A percentile compares a stretch with the other conserved stretches of the same genome.
phyloP scores from a whole-genome alignment of 352 stramenopile genomes.

The Phytophthora hybrid region DNA sequence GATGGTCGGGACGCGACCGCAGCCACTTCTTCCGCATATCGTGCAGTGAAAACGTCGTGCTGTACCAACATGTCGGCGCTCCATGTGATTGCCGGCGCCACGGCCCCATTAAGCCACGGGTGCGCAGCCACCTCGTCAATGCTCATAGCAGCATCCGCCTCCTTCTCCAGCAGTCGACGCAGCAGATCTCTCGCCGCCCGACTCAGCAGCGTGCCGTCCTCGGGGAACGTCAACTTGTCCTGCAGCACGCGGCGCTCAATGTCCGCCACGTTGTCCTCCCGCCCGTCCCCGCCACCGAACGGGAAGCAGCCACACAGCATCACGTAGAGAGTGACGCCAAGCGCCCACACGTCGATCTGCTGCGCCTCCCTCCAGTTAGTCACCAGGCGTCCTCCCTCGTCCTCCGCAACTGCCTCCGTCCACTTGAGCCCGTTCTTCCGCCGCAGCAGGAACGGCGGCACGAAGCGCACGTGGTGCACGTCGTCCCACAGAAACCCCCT shows the following conservation, averaged over 20 bases:
- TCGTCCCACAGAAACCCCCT: constrained; percentile 66
- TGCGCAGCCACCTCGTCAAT: constrained; percentile 69
- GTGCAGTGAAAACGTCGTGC: constrained; percentile 51
- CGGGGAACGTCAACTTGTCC: constrained; percentile 45
- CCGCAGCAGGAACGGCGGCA: constrained; percentile 67
- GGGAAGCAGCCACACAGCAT: constrained; percentile 72
- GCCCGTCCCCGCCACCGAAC: constrained; percentile 38
- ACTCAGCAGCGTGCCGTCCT: constrained; percentile 44
- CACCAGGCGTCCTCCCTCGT: constrained; percentile 34
- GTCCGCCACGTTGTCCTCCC: constrained; percentile 36
- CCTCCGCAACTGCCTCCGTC: constrained; percentile 7
- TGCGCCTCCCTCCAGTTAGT: constrained; percentile 62
- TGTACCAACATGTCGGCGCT: constrained; percentile 47
- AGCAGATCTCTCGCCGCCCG: constrained; percentile 77
- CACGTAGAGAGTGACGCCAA: constrained; percentile 79
- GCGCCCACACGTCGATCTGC: constrained; percentile 77
- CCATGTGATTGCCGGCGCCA: constrained; percentile 61
- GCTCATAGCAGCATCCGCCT: constrained; percentile 54
- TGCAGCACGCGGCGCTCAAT: constrained; percentile 40
- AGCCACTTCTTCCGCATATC: constrained; percentile 59
- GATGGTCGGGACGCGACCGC: constrained; percentile 31
- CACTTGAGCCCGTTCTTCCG: constrained; percentile 22
- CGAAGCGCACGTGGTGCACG: constrained; percentile 62
- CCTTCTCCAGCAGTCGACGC: constrained; percentile 61
- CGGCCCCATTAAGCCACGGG: constrained; percentile 69